A percentile compares a stretch with the other conserved stretches of the same genome.
Evolutionary conservation across 2,329 filamentous ascomycete genomes (phyloP).

Genomic region (Biscogniauxia sp.): DNA sequence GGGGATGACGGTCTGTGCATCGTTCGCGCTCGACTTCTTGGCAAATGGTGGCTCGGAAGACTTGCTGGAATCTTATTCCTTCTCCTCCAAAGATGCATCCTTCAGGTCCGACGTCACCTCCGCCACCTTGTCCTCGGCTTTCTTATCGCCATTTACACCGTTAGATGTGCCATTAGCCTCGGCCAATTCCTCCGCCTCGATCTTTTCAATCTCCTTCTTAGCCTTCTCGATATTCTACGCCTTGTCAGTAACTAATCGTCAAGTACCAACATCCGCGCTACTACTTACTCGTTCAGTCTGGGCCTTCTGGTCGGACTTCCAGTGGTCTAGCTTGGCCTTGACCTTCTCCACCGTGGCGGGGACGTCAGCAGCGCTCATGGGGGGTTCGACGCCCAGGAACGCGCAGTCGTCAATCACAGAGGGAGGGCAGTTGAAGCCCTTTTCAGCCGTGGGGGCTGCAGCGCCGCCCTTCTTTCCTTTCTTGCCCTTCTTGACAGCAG

Average conservation of each 20-base stretch:
- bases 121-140: slow-evolving; percentile 49
- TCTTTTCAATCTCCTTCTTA: slow-evolving; percentile 87
- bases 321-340: slow-evolving; percentile 84
- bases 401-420: slow-evolving; percentile 89
- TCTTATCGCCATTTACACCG: slow-evolving; percentile 45
- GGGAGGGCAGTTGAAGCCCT: slow-evolving; percentile 77
- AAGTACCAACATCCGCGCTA: neutral
- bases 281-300: slow-evolving; percentile 84
- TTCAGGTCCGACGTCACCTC: slow-evolving; percentile 52
- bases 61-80: slow-evolving; percentile 39
- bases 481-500: slow-evolving; percentile 80
- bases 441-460: slow-evolving; percentile 47
- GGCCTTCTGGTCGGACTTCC: slow-evolving; percentile 85
- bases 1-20: slow-evolving; percentile 1
- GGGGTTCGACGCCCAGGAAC: slow-evolving; percentile 81
- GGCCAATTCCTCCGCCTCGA: slow-evolving; percentile 66
- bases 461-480: slow-evolving; percentile 74
- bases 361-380: slow-evolving; percentile 81
- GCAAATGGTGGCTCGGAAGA: slow-evolving; percentile 6
- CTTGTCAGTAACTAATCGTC: slow-evolving; percentile 29
- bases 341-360: slow-evolving; percentile 81
- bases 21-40: slow-evolving; percentile 1
- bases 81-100: slow-evolving; percentile 50
- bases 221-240: slow-evolving; percentile 91
- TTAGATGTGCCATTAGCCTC: slow-evolving; percentile 46